A percentile compares a stretch with the other conserved stretches of the same genome.
These are phyloP conservation scores for Auriscalpium vulgare DNA, from an alignment of 768 basidiomycete genomes.

Conservation along the genomic window DNA sequence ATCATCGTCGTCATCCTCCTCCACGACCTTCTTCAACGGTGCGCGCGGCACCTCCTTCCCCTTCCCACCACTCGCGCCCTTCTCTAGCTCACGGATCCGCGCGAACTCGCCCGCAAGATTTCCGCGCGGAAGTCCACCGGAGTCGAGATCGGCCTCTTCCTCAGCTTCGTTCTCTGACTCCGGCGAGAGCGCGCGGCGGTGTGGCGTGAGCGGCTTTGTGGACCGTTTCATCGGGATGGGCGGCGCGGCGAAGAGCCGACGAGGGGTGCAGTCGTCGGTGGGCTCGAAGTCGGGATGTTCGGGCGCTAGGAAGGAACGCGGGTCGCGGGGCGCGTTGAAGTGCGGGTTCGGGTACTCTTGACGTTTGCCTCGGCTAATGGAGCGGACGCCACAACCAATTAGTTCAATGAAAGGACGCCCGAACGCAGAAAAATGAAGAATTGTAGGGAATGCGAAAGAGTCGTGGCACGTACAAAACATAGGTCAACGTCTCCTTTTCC, in stretches of 20 bases:
- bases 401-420: neutral
- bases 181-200: conserved; percentile 6
- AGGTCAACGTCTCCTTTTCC: conserved; percentile 11
- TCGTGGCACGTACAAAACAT: conserved; percentile 13
- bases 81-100: conserved; percentile 5
- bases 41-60: neutral
- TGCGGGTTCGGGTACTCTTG: conserved; percentile 14
- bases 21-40: neutral
- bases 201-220: neutral
- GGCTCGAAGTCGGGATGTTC: conserved; percentile 16
- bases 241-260: conserved; percentile 9
- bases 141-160: neutral
- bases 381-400: neutral
- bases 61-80: conserved; percentile 1
- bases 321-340: conserved; percentile 3
- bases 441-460: neutral
- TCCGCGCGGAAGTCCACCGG: conserved; percentile 1
- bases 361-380: conserved; percentile 12
- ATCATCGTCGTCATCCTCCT: neutral
- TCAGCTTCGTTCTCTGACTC: conserved; percentile 5
- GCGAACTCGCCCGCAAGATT: conserved; percentile 11
- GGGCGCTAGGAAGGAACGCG: conserved; percentile 8
- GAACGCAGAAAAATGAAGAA: neutral
- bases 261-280: conserved; percentile 13
- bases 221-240: neutral